These are phyloP conservation scores for Prunus armeniaca DNA, from an alignment of 306 rosid species.

Conservation along the genomic window DNA sequence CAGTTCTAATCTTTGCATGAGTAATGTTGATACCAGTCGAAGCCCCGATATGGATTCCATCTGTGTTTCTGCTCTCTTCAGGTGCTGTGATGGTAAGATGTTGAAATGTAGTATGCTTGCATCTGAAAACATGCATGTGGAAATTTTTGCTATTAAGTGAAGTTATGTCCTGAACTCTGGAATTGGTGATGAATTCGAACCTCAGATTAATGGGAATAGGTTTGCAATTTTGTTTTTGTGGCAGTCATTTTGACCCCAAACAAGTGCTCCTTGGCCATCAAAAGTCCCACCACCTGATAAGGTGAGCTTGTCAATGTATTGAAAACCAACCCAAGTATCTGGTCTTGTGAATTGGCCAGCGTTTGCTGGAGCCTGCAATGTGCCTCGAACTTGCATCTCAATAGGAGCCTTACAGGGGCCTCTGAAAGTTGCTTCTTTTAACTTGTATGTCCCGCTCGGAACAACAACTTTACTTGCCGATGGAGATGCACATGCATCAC, in stretches of 20 bases:
- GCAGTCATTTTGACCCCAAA: conserved; percentile 38
- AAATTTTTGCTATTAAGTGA: conserved; percentile 18
- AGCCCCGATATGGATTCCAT: conserved; percentile 22
- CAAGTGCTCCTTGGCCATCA: conserved; percentile 1
- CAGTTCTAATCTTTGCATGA: conserved; percentile 12
- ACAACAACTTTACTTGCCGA: neutral
- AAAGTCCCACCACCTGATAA: neutral
- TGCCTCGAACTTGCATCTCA: neutral
- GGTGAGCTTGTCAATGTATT: neutral
- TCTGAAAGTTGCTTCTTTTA: neutral
- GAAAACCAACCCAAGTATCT: neutral
- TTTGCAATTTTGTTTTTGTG: neutral
- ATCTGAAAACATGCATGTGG: conserved; percentile 1
- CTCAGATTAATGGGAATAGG: neutral
- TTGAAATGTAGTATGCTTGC: conserved; percentile 8
- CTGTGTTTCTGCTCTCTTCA: conserved; percentile 13
- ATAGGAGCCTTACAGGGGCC: conserved; percentile 15
- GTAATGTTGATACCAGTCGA: conserved; percentile 9
- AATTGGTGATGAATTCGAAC: conserved; percentile 14
- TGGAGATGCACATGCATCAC: neutral
- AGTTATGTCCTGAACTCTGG: conserved; percentile 5
- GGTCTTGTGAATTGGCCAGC: neutral
- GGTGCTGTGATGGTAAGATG: conserved; percentile 14
- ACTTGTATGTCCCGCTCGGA: neutral
- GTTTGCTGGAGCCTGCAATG: neutral